phyloP scores from a whole-genome alignment of 352 stramenopile genomes.

The Pilasporangium apinafurcum region DNA sequence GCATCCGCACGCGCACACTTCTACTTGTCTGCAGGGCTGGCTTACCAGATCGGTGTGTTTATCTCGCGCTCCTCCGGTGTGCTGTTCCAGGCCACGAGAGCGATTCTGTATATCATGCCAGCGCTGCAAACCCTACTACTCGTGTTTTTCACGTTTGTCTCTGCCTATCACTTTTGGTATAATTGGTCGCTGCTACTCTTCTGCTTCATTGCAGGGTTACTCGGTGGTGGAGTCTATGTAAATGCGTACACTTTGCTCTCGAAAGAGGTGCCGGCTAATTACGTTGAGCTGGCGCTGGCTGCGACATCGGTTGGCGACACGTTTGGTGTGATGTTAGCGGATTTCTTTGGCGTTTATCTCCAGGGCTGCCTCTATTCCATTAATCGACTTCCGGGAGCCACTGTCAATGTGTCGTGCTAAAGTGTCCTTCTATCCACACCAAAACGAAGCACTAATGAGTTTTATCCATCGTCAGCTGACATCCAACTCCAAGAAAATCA shows the following conservation, averaged over 20 bases:
- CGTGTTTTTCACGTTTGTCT: conserved; percentile 82
- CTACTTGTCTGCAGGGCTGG: conserved; percentile 87
- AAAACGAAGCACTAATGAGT: not conserved
- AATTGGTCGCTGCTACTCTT: conserved; percentile 76
- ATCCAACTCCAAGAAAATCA: no score
- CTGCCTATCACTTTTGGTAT: conserved; percentile 79
- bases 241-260: conserved; percentile 90
- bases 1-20: conserved; percentile 71
- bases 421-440: not conserved
- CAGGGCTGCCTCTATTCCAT: conserved; percentile 91
- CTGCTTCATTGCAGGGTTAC: conserved; percentile 83
- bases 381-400: conserved; percentile 58
- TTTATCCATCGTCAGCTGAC: not conserved
- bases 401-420: conserved; percentile 53
- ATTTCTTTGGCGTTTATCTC: conserved; percentile 84
- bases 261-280: conserved; percentile 53
- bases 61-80: conserved; percentile 85
- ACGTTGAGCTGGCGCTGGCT: conserved; percentile 84
- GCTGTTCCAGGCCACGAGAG: conserved; percentile 66
- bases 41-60: conserved; percentile 92
- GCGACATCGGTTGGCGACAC: conserved; percentile 88
- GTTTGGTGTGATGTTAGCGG: conserved; percentile 86
- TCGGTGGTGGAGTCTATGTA: conserved; percentile 89
- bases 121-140: conserved; percentile 82
- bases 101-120: conserved; percentile 87